Percentiles rank a stretch among this genome's conserved stretches.
phyloP scores from a whole-genome alignment of 2,329 filamentous ascomycete species.

The Trichoderma simmonsii region DNA sequence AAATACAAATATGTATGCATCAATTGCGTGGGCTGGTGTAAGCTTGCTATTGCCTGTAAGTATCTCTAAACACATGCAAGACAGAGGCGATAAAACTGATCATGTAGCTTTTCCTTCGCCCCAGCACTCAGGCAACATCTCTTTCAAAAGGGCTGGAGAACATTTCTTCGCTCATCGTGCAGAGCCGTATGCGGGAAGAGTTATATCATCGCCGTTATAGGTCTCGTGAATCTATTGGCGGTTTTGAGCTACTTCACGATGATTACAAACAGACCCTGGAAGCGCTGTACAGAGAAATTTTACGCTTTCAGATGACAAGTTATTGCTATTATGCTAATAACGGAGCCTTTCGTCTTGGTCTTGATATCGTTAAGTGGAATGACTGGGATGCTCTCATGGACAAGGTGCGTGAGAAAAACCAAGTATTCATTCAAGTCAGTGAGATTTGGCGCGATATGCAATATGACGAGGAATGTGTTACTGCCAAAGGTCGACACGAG shows the following conservation, averaged over 20 bases:
- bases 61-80: neutral
- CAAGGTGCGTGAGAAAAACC: neutral
- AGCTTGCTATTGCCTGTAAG: neutral
- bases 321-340: neutral
- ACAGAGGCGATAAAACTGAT: neutral
- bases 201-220: neutral
- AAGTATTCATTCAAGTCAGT: neutral
- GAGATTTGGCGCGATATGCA: neutral
- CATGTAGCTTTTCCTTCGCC: neutral
- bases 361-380: neutral
- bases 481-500: neutral
- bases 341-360: neutral
- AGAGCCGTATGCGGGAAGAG: neutral
- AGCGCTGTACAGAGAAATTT: neutral
- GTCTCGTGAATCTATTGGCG: neutral
- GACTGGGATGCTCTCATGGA: neutral
- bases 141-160: neutral
- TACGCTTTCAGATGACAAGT: neutral
- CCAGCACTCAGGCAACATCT: neutral
- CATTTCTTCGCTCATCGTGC: neutral
- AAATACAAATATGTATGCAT: neutral
- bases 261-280: neutral
- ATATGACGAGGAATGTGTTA: neutral
- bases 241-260: neutral
- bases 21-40: neutral